phyloP scores from a whole-genome alignment of 495 filamentous ascomycete genomes.

The Aspergillus haitiensis region DNA sequence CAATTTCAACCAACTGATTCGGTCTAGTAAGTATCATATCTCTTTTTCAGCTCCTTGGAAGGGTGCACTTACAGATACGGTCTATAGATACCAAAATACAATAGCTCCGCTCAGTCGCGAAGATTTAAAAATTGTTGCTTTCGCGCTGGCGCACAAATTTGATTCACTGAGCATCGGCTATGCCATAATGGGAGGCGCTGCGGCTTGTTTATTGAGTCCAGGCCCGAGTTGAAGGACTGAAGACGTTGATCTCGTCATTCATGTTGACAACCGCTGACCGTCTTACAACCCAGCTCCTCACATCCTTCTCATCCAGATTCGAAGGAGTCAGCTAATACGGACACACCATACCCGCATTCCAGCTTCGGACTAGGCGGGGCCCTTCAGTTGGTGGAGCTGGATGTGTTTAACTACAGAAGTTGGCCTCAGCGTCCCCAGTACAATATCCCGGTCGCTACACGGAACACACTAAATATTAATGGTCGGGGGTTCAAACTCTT shows the following conservation, averaged over 20 bases:
- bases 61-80: too few relatives aligned
- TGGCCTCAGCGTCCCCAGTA: conserved; percentile 9
- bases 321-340: background rate
- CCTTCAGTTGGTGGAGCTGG: conserved; percentile 1
- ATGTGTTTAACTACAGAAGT: conserved; percentile 4
- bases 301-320: background rate
- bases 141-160: conserved; percentile 6
- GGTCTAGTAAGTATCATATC: too few relatives aligned
- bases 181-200: conserved; percentile 7
- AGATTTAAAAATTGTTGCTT: too few relatives aligned
- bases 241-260: conserved; percentile 10
- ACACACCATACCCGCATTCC: conserved; percentile 1
- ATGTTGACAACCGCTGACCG: conserved; percentile 3
- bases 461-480: background rate
- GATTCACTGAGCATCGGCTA: conserved; percentile 1
- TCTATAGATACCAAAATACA: too few relatives aligned
- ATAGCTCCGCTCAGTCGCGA: too few relatives aligned
- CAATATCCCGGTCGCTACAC: background rate
- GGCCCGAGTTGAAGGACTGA: conserved; percentile 3
- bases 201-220: background rate
- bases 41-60: too few relatives aligned
- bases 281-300: background rate
- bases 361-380: background rate
- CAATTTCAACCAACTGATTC: too few relatives aligned
- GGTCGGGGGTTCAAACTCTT: background rate